Conservation (phyloP, 2,329 filamentous ascomycete species). For the Escovopsis weberi region DNA sequence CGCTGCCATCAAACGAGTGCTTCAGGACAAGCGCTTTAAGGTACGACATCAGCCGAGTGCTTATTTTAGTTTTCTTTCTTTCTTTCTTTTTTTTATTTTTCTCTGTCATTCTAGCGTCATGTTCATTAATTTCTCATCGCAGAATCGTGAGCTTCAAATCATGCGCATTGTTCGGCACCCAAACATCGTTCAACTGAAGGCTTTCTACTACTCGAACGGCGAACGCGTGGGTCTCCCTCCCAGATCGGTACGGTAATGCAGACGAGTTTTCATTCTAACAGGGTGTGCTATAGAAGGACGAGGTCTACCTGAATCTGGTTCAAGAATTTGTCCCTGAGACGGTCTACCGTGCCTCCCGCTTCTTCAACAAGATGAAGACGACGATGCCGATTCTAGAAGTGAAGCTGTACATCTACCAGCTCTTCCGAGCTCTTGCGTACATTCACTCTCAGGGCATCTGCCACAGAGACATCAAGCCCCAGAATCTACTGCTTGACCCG, state of each 20-base stretch:
- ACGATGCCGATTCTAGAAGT: slow-evolving; percentile 98
- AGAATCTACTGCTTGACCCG: slow-evolving; percentile 90
- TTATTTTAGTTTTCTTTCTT: background rate
- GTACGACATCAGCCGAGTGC: slow-evolving; percentile 29
- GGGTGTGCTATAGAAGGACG: slow-evolving; percentile 57
- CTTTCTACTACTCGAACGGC: slow-evolving; percentile 98
- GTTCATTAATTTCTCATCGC: slow-evolving; percentile 10
- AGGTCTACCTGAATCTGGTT: slow-evolving; percentile 96
- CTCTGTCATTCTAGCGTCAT: too few relatives aligned
- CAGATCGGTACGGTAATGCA: too few relatives aligned
- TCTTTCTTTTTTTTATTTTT: too few relatives aligned
- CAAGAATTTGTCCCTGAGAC: slow-evolving; percentile 98
- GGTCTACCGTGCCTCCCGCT: slow-evolving; percentile 91
- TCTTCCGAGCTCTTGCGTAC: slow-evolving; percentile 95
- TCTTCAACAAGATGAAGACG: slow-evolving; percentile 99
- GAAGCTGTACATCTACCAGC: slow-evolving; percentile 98
- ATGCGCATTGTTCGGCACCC: slow-evolving; percentile 99
- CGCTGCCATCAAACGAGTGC: slow-evolving; percentile 95
- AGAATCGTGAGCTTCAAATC: slow-evolving; percentile 98
- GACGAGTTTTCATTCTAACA: slow-evolving; percentile 1
- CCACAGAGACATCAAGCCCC: slow-evolving; percentile 97
- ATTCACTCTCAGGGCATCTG: slow-evolving; percentile 99
- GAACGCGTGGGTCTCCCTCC: slow-evolving; percentile 58
- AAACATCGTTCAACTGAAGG: slow-evolving; percentile 97
- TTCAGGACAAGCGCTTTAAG: slow-evolving; percentile 99